A percentile compares a stretch with the other conserved stretches of the same genome.
These are phyloP conservation scores for Paracamarosporium sp. DNA, from an alignment of 2,329 filamentous ascomycete species.

Conservation along the genomic window DNA sequence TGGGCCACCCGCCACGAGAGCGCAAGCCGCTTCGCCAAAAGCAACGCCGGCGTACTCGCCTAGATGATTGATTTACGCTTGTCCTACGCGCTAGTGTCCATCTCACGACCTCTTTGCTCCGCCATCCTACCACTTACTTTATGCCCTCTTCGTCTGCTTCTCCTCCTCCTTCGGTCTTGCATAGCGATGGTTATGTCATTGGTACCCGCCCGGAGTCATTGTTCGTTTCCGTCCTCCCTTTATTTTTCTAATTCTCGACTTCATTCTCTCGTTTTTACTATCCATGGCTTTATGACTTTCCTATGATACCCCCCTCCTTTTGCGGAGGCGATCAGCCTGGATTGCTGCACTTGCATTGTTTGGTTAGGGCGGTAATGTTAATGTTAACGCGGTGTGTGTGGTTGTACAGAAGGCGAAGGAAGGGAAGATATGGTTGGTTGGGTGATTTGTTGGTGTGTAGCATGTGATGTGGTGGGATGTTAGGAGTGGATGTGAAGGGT, in stretches of 20 bases:
- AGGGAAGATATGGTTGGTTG: not conserved
- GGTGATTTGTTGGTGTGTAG: too few relatives aligned
- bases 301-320: slow-evolving; percentile 37
- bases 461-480: too few relatives aligned
- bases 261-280: slow-evolving; percentile 15
- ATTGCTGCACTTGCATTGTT: slow-evolving; percentile 29
- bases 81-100: slow-evolving; percentile 1
- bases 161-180: not conserved
- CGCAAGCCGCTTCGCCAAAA: slow-evolving; percentile 29
- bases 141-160: too few relatives aligned
- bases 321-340: slow-evolving; percentile 26
- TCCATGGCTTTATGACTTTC: slow-evolving; percentile 21
- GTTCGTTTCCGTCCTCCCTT: not conserved
- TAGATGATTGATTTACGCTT: slow-evolving; percentile 11
- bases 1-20: slow-evolving; percentile 67
- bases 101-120: not conserved
- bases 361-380: slow-evolving; percentile 15
- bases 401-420: not conserved
- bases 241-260: slow-evolving; percentile 7
- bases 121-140: too few relatives aligned
- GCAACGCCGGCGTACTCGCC: slow-evolving; percentile 34
- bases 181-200: slow-evolving; percentile 10
- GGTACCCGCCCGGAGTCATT: not conserved
- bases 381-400: slow-evolving; percentile 10
- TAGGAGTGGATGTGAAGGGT: too few relatives aligned